These are phyloP conservation scores for Ascochyta lentis DNA, from an alignment of 2,329 filamentous ascomycete genomes.

Conservation along the genomic window DNA sequence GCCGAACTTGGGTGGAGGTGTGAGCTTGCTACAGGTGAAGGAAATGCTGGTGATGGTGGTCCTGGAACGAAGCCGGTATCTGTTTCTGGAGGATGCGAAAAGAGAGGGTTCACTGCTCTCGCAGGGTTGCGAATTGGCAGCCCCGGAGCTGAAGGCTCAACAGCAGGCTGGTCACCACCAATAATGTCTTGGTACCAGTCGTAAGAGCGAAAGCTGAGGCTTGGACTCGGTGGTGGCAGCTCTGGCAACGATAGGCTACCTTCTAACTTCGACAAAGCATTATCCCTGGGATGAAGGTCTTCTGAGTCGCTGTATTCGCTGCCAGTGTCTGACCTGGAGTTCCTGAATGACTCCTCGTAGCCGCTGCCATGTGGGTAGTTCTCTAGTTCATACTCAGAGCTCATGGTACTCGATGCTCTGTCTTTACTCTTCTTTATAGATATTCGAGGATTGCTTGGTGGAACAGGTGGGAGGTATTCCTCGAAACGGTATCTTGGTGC, in stretches of 20 bases:
- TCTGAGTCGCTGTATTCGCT: conserved; percentile 5
- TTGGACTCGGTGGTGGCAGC: conserved; percentile 31
- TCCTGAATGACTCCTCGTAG: conserved; percentile 4
- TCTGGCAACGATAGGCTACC: conserved; percentile 23
- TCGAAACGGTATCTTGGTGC: conserved; percentile 32
- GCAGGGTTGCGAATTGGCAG: conserved; percentile 16
- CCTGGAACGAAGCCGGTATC: conserved; percentile 16
- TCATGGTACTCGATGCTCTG: conserved; percentile 11
- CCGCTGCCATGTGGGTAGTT: conserved; percentile 22
- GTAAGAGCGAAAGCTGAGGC: conserved; percentile 34
- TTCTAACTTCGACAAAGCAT: conserved; percentile 23
- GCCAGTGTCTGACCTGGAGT: conserved; percentile 12
- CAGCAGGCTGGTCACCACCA: conserved; percentile 22
- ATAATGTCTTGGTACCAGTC: conserved; percentile 41
- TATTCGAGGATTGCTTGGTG: conserved; percentile 14
- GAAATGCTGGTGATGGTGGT: conserved; percentile 23
- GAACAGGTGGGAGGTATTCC: conserved; percentile 29
- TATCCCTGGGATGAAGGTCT: conserved; percentile 9
- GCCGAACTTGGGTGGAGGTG: conserved; percentile 29
- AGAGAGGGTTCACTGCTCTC: conserved; percentile 23
- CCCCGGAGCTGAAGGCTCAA: conserved; percentile 7
- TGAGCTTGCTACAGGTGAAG: conserved; percentile 17
- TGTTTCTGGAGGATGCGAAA: conserved; percentile 12
- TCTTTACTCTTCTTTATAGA: conserved; percentile 10
- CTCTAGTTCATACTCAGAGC: conserved; percentile 29